Percentiles rank a stretch among this genome's conserved stretches.
Conservation (phyloP, 768 basidiomycete genomes). For the Termitomyces sp. region DNA sequence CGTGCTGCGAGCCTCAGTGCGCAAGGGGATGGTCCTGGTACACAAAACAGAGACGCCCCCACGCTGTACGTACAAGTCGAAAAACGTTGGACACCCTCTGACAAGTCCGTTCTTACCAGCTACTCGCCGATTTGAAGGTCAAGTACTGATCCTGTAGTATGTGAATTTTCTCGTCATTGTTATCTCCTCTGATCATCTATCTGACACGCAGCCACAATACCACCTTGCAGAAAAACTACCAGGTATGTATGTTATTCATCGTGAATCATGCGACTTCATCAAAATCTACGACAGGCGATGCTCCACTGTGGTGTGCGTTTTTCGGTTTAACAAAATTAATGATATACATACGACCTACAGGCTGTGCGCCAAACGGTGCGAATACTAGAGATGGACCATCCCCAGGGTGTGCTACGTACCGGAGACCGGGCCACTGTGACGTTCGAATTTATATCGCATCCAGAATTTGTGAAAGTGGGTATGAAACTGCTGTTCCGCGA, state of each 20-base stretch:
- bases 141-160: slow-evolving; percentile 89
- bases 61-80: slow-evolving; percentile 43
- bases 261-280: not conserved
- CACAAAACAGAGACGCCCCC: slow-evolving; percentile 76
- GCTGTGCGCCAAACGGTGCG: slow-evolving; percentile 89
- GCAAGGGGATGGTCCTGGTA: slow-evolving; percentile 95
- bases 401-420: slow-evolving; percentile 83
- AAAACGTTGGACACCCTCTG: not conserved
- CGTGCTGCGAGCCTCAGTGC: slow-evolving; percentile 70
- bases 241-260: slow-evolving; percentile 40
- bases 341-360: slow-evolving; percentile 28
- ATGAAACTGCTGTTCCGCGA: slow-evolving; percentile 93
- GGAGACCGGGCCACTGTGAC: slow-evolving; percentile 93
- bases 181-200: not conserved
- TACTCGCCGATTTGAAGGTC: slow-evolving; percentile 83
- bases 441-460: slow-evolving; percentile 91
- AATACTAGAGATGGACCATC: slow-evolving; percentile 88
- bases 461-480: slow-evolving; percentile 89
- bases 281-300: slow-evolving; percentile 57
- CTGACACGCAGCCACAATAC: slow-evolving; percentile 68
- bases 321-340: not conserved
- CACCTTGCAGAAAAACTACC: slow-evolving; percentile 89
- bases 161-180: slow-evolving; percentile 19
- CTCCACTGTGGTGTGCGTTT: slow-evolving; percentile 78
- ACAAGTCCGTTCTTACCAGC: slow-evolving; percentile 35